Base-by-base conservation (phyloP, 768 basidiomycete species). In the Hygrophoropsis aurantiaca region DNA sequence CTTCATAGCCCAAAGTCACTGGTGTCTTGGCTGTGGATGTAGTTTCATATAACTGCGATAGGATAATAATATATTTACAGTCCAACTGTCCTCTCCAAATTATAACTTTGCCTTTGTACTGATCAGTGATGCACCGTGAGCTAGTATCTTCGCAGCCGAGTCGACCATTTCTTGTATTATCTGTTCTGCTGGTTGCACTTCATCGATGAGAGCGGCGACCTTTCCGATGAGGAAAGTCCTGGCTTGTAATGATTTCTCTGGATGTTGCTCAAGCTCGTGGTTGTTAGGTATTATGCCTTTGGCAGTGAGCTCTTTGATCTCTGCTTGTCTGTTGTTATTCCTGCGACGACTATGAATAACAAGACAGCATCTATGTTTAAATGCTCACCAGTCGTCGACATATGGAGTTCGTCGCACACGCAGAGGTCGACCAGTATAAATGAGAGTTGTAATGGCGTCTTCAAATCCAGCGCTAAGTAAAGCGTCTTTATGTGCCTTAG, bases 401-500 rank as follows among this genome's bases (percentile, higher is more conserved):
- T 92, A 97, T 15, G 87, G 81, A 2, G 90, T 93, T 63, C 84
- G 82, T 53, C 84, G 71, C 30, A 95, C 92, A 32, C 94, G 82
- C 55, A 97, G 71, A 16, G 94, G 94, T 25, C 94, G 83, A 10
- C 93, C 93, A 36, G 90, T 90, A 71, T 81, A 93, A 59, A 95
- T 94, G 38, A 92, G 59, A n/a, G 93, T 94, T 15, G 84, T 86
- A 34, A 84, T 74, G 16, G 83, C 82, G 63, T 94, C 93, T 50
- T 88, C 90, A 56, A 80, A 85, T 8, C 84, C 75, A 24, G 87
- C 85, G 50, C 72, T 77, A 42, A 90, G 48, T 16, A 91, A 62
- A 48, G 83, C 76, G 8, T 93, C 84, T 70, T 95, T 95, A 73
- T 95, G 93, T 50, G 75, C 76, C 64, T 85, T 84, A 2, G 90